Evolutionary conservation across 2,329 filamentous ascomycete species (phyloP), one percentile per base, ranked within the genome.

Genomic region (Daldinia eschscholtzii): DNA sequence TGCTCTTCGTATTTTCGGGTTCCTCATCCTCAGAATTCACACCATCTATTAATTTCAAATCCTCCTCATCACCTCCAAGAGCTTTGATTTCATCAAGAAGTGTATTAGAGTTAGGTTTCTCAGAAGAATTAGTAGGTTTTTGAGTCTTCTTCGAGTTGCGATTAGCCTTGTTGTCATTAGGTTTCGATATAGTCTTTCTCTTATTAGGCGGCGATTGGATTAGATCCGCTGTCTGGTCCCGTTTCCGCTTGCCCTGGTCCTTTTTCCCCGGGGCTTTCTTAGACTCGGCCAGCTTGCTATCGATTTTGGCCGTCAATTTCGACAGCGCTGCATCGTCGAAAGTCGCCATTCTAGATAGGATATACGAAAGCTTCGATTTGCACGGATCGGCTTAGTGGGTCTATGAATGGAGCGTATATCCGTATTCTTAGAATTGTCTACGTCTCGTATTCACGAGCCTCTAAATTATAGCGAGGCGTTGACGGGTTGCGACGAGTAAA

Each of bases 21-120:
- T 81, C 82, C 46, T 87, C 85, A 20, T 83, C 81, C 62, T 85
- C 84, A 1, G 85, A 87, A 69, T 83, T 80, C 6, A 85, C 80
- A 65, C 86, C 87, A 46, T 84, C 86, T 60, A 92, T 85, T 37
- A 92, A 83, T 39, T 88, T 86, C 48, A 90, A 77, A 70, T 92
- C 90, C 46, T 88, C 83, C 77, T 91, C 87, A 60, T 90, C 88
- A 13, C 90, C 90, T 3, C 89, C 90, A 1, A 92, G 81, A 13
- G 87, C 88, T 70, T 85, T 83, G 68, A 92, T 92, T 74, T 92
- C 90, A 63, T 88, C 85, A 6, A 92, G 80, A 4, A 92, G 80
- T 12, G 79, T 76, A 30, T 70, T 73, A 42, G 65, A 65, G 35
- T 81, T 80, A 48, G 75, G 76, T 26, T 75, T 70, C 26, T 64